These are phyloP conservation scores for Lactarius quietus DNA, from an alignment of 768 basidiomycete genomes.

Conservation along the genomic window DNA sequence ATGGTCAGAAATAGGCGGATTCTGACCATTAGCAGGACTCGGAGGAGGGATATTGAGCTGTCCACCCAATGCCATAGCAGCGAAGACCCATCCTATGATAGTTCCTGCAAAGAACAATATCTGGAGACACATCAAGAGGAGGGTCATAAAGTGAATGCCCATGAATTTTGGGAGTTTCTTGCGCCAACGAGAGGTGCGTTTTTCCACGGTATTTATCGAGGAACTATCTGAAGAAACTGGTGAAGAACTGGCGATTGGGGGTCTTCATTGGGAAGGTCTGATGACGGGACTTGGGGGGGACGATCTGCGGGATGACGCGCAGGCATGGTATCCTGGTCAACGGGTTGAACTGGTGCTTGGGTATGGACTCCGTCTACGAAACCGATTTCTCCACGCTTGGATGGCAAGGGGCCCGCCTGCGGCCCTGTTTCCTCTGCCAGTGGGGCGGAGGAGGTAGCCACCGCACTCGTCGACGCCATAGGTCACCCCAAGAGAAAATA, in stretches of 20 bases:
- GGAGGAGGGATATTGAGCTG: slow-evolving; percentile 7
- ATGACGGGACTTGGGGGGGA: slow-evolving; percentile 22
- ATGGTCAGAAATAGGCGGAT: slow-evolving; percentile 9
- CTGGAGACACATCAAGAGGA: slow-evolving; percentile 43
- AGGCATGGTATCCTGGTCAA: slow-evolving; percentile 33
- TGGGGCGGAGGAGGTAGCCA: slow-evolving; percentile 14
- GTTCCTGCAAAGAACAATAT: slow-evolving; percentile 41
- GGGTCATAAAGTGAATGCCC: slow-evolving; percentile 46
- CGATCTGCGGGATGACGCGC: slow-evolving; percentile 50
- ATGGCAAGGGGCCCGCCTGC: slow-evolving; percentile 60
- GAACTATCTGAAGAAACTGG: slow-evolving; percentile 23
- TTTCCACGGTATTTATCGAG: slow-evolving; percentile 32
- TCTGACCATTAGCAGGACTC: too few relatives aligned
- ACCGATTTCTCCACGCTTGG: slow-evolving; percentile 65
- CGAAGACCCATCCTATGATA: slow-evolving; percentile 54
- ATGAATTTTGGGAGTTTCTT: slow-evolving; percentile 38
- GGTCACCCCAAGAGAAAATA: slow-evolving; percentile 2
- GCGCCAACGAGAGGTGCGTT: slow-evolving; percentile 38
- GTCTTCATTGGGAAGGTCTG: background rate
- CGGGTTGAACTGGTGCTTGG: slow-evolving; percentile 20
- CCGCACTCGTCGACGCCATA: slow-evolving; percentile 33
- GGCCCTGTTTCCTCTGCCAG: slow-evolving; percentile 35
- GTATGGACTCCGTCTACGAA: slow-evolving; percentile 44
- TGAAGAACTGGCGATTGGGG: background rate
- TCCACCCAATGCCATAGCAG: slow-evolving; percentile 29